A percentile compares a stretch with the other conserved stretches of the same genome.
These are phyloP conservation scores for Oidiodendron maius DNA, from an alignment of 495 filamentous ascomycete species.

Conservation along the genomic window DNA sequence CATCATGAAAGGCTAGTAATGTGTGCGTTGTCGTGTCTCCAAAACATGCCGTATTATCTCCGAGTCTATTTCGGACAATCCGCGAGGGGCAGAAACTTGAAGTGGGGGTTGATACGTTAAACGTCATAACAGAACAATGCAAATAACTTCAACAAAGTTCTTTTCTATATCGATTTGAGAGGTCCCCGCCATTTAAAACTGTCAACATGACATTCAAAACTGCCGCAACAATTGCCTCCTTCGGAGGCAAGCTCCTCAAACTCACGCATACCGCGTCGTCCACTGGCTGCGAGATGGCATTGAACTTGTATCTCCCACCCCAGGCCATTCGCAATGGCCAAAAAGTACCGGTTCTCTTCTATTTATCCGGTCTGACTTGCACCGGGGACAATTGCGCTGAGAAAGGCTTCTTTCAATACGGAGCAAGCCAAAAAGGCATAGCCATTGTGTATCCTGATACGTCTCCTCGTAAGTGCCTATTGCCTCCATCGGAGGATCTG, in stretches of 20 bases:
- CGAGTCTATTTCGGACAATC: too few species aligned
- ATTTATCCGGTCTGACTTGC: slow-evolving; percentile 91
- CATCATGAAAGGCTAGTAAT: neutral
- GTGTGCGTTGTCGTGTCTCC: neutral
- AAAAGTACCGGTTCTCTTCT: slow-evolving; percentile 84
- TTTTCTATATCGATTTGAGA: neutral
- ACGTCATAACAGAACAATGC: neutral
- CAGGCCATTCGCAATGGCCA: slow-evolving; percentile 30
- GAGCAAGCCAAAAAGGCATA: slow-evolving; percentile 69
- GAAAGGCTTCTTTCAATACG: slow-evolving; percentile 91
- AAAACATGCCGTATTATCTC: neutral
- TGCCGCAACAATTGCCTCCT: slow-evolving; percentile 83
- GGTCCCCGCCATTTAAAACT: slow-evolving; percentile 4
- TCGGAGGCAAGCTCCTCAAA: slow-evolving; percentile 93
- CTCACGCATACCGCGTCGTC: slow-evolving; percentile 73
- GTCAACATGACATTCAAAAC: slow-evolving; percentile 58
- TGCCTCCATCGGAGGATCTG: neutral
- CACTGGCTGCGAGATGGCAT: slow-evolving; percentile 62
- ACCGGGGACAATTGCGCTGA: slow-evolving; percentile 93
- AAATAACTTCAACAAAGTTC: neutral
- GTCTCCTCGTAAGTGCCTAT: slow-evolving; percentile 60
- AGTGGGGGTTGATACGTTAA: neutral
- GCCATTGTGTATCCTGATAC: slow-evolving; percentile 94
- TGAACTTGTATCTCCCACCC: slow-evolving; percentile 67
- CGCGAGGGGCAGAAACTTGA: neutral